These are phyloP conservation scores for Cunninghamia lanceolata DNA, from an alignment of 75 land plant species.

Conservation along the genomic window DNA sequence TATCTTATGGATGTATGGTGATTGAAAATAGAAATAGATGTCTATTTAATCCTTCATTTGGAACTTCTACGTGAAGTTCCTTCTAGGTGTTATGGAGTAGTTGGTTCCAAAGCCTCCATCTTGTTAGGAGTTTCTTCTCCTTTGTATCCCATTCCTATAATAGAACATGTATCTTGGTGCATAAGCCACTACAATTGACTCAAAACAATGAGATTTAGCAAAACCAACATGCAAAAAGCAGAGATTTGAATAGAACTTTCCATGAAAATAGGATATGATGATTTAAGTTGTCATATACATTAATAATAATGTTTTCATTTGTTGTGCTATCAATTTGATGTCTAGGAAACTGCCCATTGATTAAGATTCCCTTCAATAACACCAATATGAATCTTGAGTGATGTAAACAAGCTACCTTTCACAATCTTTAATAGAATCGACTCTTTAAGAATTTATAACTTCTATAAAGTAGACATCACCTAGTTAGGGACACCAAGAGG, in stretches of 20 bases:
- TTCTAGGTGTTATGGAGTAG: slow-evolving; percentile 77
- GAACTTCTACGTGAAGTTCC: slow-evolving; percentile 69
- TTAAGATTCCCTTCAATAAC: slow-evolving; percentile 67
- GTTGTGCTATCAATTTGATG: slow-evolving; percentile 63
- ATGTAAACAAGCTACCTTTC: neutral
- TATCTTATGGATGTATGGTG: slow-evolving; percentile 61
- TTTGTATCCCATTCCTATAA: slow-evolving; percentile 81
- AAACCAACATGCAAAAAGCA: neutral
- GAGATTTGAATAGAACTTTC: slow-evolving; percentile 28
- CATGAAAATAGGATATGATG: slow-evolving; percentile 79
- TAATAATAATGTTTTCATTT: slow-evolving; percentile 72
- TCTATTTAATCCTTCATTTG: slow-evolving; percentile 90
- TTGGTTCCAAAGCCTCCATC: slow-evolving; percentile 86
- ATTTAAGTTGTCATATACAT: slow-evolving; percentile 71
- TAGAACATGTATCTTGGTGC: neutral
- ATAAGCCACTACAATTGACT: neutral
- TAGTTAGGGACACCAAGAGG: slow-evolving; percentile 49
- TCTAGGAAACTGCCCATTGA: slow-evolving; percentile 91
- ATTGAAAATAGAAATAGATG: slow-evolving; percentile 77
- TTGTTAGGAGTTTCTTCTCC: slow-evolving; percentile 86
- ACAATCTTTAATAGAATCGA: neutral
- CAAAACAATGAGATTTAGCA: neutral
- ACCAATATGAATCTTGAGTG: neutral
- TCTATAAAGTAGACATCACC: slow-evolving; percentile 9
- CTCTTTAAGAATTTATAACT: neutral